Evolutionary conservation across 352 stramenopile genomes (phyloP), one percentile per base, ranked within the genome.

Genomic region (Pythium apleroticum): DNA sequence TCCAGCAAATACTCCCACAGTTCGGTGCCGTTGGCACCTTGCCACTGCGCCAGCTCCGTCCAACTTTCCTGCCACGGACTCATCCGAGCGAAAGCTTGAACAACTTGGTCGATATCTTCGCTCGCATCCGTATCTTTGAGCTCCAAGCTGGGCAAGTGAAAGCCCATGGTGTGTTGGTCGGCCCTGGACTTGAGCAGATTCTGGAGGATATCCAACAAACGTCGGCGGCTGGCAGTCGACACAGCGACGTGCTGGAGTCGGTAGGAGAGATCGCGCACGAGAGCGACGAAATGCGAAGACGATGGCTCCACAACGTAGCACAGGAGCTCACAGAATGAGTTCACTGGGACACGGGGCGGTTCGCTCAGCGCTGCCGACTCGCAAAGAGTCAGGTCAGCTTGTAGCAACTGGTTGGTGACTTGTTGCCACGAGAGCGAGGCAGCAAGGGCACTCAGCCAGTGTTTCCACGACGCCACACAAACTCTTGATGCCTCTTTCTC

Each of bases 1-100:
- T 91, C 78, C 49, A 93, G 30, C 28, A 90, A 78, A 24, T 72
- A 74, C 54, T 88, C 82, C 80, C 80, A 93, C 31, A 86, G 80
- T 10, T 81, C 70, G 4, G 83, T 62, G 1, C 81, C 84, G 52
- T 69, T 68, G 5, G 76, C 52, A 19, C 70, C 79, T 56, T 77
- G 85, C 82, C 80, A 91, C 33, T 75, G 39, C 22, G 52, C 54
- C 50, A 92, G 87, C 2, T 65, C 62, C 24, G 67, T 57, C 57
- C 81, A 69, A 22, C 45, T 83, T 28, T 71, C 60, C 39, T 58
- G 66, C 73, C 76, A 88, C 27, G 69, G 72, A 30, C 27, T 68
- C 69, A 17, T 64, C 24, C n/a, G 28, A 11, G 64, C 37, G 30
- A 89, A 58, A 12, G 77, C 65, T n/a, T 73, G 37, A 27, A 90